Evolutionary conservation across 2,329 filamentous ascomycete species (phyloP).

Genomic region (Penicillium brevicompactum): DNA sequence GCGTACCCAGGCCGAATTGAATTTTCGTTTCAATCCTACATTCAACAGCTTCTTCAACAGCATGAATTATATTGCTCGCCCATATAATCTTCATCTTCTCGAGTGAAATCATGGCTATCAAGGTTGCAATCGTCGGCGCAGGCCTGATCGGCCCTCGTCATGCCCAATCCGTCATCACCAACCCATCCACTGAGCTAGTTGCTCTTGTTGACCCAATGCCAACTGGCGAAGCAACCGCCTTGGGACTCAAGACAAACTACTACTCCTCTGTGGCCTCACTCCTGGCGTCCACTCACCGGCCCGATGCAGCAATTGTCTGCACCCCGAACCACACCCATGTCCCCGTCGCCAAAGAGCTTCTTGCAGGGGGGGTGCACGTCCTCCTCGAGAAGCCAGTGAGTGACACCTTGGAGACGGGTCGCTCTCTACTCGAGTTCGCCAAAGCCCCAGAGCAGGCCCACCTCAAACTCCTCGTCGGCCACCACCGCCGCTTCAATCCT

Average conservation of each 20-base stretch:
- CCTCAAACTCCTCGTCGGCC: conserved; percentile 57
- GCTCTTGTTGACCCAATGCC: conserved; percentile 53
- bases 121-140: conserved; percentile 50
- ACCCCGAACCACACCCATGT: conserved; percentile 64
- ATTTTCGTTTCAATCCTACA: neutral
- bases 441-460: conserved; percentile 23
- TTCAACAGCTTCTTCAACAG: neutral
- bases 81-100: neutral
- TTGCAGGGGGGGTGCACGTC: conserved; percentile 53
- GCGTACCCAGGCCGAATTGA: neutral
- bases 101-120: conserved; percentile 23
- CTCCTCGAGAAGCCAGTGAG: conserved; percentile 62
- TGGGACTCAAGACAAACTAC: conserved; percentile 40
- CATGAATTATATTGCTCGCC: neutral
- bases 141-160: conserved; percentile 56
- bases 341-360: conserved; percentile 51
- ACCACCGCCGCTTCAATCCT: conserved; percentile 63
- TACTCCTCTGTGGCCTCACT: conserved; percentile 48
- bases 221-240: conserved; percentile 38
- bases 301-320: conserved; percentile 60
- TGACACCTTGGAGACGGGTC: conserved; percentile 32
- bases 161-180: conserved; percentile 46
- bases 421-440: conserved; percentile 22
- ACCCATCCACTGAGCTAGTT: conserved; percentile 42
- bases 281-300: conserved; percentile 41